Evolutionary conservation across 208 protist species (phyloP).

Genomic region (Acanthamoeba castellanii): DNA sequence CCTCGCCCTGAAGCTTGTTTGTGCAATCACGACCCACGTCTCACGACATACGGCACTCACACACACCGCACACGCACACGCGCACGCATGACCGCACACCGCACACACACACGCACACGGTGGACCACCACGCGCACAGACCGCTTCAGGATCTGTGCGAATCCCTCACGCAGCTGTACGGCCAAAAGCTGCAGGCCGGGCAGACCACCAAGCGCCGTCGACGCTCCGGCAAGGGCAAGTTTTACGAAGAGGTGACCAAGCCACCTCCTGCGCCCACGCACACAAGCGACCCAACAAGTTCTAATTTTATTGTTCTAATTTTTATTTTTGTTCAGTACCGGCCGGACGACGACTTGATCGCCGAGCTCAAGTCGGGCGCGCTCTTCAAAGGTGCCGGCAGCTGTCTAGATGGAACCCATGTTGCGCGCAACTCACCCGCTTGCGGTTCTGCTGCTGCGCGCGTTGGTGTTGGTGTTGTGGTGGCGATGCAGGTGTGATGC

Average conservation of each 20-base stretch:
- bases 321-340: constrained; percentile 17
- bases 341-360: constrained; percentile 36
- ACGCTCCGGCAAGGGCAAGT: constrained; percentile 32
- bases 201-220: background rate
- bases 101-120: background rate
- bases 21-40: no score
- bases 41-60: no score
- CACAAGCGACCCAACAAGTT: no score
- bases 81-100: no score
- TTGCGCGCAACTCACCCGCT: background rate
- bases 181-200: constrained; percentile 7
- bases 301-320: background rate
- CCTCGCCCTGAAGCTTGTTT: no score
- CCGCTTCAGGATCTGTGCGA: constrained; percentile 33
- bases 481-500: constrained; percentile 21
- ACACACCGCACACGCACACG: no score
- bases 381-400: background rate
- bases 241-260: constrained; percentile 61
- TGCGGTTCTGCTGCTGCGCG: background rate
- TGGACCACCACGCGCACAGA: background rate
- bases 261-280: no score
- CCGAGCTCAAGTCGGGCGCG: constrained; percentile 48
- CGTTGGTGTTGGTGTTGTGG: background rate
- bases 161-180: constrained; percentile 41
- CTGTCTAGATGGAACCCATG: no score